phyloP scores from a whole-genome alignment of 176 grass and related monocot species.

The Aegilops bicornis region DNA sequence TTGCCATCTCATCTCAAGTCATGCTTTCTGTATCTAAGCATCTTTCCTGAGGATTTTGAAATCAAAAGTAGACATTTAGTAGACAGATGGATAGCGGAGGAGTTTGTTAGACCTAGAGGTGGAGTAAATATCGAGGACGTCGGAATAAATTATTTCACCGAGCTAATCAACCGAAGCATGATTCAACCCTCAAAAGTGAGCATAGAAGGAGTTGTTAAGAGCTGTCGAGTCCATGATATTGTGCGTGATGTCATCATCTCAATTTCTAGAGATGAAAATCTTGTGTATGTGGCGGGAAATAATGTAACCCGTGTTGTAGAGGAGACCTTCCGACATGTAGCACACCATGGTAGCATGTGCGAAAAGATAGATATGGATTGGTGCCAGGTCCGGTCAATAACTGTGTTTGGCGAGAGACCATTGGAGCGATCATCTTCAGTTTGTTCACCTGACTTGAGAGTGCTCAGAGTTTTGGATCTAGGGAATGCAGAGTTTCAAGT shows the following conservation, averaged over 20 bases:
- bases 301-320: accelerated
- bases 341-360: too few relatives aligned
- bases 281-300: accelerated
- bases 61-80: too few relatives aligned
- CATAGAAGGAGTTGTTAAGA: background rate
- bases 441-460: accelerated
- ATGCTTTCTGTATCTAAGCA: background rate
- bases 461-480: too few relatives aligned
- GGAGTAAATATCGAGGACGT: accelerated
- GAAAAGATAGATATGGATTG: too few relatives aligned
- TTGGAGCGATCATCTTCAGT: too few relatives aligned
- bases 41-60: background rate
- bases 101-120: accelerated
- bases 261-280: too few relatives aligned
- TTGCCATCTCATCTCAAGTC: too few relatives aligned
- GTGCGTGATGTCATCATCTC: too few relatives aligned
- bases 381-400: too few relatives aligned
- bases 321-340: accelerated
- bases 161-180: background rate
- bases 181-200: background rate
- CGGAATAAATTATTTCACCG: background rate
- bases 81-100: too few relatives aligned
- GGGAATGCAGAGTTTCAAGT: accelerated
- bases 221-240: background rate
- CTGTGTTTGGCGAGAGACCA: too few relatives aligned